Percentiles rank a stretch among this genome's conserved stretches.
Evolutionary conservation across 2,329 filamentous ascomycete species (phyloP).

Genomic region (Colletotrichum endophyticum): DNA sequence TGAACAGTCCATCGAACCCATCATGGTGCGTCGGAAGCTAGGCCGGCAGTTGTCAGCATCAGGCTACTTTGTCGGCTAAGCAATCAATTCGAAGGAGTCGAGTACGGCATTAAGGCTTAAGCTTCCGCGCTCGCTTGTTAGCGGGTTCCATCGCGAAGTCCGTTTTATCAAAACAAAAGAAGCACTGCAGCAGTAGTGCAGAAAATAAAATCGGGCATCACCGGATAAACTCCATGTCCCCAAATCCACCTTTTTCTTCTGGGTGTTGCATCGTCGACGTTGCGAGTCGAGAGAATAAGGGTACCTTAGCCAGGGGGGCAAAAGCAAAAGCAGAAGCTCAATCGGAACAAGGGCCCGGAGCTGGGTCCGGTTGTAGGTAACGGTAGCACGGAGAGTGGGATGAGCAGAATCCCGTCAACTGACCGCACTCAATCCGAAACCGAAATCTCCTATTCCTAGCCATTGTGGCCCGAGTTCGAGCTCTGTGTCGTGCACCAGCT

Average conservation of each 20-base stretch:
- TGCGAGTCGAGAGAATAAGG: neutral
- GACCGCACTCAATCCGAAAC: neutral
- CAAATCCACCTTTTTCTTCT: neutral
- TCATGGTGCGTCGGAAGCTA: neutral
- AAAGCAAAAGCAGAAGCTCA: neutral
- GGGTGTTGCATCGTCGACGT: neutral
- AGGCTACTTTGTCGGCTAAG: neutral
- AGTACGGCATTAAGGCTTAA: neutral
- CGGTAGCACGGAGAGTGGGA: neutral
- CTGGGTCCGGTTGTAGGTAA: neutral
- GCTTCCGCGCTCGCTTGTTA: neutral
- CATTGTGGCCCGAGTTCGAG: neutral
- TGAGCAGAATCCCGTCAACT: neutral
- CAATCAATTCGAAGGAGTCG: neutral
- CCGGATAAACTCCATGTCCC: neutral
- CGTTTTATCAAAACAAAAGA: neutral
- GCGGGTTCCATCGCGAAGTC: neutral
- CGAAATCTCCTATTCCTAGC: conserved; percentile 6
- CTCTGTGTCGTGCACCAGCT: neutral
- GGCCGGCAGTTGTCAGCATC: neutral
- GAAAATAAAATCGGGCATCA: neutral
- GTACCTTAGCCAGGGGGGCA: neutral
- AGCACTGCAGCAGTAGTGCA: neutral
- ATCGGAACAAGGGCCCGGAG: neutral
- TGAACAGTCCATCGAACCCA: neutral